Evolutionary conservation across 768 basidiomycete genomes (phyloP), one percentile per base, ranked within the genome.

Genomic region (Hirschioporus abietinus): DNA sequence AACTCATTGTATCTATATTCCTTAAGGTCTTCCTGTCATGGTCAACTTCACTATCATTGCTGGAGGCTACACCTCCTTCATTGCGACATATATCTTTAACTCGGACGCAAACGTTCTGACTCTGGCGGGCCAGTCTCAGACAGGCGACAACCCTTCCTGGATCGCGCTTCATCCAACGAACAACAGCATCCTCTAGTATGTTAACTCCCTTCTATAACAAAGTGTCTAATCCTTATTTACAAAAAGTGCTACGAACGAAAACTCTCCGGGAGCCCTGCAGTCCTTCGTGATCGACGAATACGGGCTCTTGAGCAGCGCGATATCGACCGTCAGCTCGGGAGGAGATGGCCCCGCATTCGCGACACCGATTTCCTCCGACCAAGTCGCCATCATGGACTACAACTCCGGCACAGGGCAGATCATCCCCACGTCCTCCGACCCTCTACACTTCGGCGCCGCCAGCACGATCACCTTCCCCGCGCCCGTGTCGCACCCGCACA

Each of bases 31-130:
- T 58, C 15, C 25, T 8, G 30, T 24, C 59, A 90, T 90, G 89
- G 88, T 90, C 70, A 81, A 84, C 65, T 85, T 88, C 72, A 88
- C 80, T 4, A 87, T 91, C 68, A 80, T 90, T 36, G 89, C 89
- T 34, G 88, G 89, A 35, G 88, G 88, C 18, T 90, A 85, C 72
- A 74, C 78, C 25, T 75, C 84, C 67, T 88, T 86, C 70, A 79
- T 91, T 65, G 86, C 85, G 1, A 83, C 86, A 0, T 90, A 89
- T 74, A 71, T 85, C 36, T 91, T 90, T 77, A 82, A 85, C 71
- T 76, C 84, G 12, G 78, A 83, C 24, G 76, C 79, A 23, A 79
- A 78, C 18, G 75, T 81, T 6, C 74, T 90, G 63, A 79, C 82
- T 1, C 76, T 87, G 25, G 66, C 82, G 57, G 75, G 77, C 70